Evolutionary conservation across 1,284 basidiomycete genomes (phyloP).

Genomic region (Ceratobasidium sp.): DNA sequence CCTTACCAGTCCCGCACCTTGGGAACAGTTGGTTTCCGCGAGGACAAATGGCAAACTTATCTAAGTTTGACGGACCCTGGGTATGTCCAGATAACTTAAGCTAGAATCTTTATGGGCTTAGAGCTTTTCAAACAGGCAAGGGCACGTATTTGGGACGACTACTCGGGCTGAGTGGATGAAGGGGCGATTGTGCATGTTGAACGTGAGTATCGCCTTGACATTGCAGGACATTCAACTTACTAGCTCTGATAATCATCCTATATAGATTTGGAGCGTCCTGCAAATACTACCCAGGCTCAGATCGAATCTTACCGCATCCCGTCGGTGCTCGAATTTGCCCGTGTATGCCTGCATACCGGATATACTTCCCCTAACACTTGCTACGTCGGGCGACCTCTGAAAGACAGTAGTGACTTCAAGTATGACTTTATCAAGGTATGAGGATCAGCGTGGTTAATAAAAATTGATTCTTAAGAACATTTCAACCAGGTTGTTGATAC

Average conservation of each 20-base stretch:
- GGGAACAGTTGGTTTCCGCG: conserved; percentile 16
- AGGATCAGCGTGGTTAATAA: background rate
- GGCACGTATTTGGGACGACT: conserved; percentile 24
- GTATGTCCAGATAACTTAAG: background rate
- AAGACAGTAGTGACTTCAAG: conserved; percentile 9
- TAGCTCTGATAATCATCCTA: background rate
- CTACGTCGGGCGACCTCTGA: conserved; percentile 11
- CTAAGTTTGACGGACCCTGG: conserved; percentile 26
- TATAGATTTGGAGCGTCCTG: conserved; percentile 19
- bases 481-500: conserved; percentile 13
- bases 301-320: conserved; percentile 33
- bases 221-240: background rate
- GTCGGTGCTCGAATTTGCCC: conserved; percentile 22
- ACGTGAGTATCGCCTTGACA: background rate
- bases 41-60: conserved; percentile 10
- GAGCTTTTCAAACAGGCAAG: background rate
- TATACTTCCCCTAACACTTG: conserved; percentile 2
- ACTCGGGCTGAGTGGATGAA: background rate
- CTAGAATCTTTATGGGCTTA: background rate
- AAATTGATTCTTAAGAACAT: background rate
- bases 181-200: conserved; percentile 24
- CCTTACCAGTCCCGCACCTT: conserved; percentile 3
- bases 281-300: background rate
- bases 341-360: conserved; percentile 10
- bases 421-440: conserved; percentile 34